phyloP scores from a whole-genome alignment of 176 grass and related monocot species.

The Musa itinerans region DNA sequence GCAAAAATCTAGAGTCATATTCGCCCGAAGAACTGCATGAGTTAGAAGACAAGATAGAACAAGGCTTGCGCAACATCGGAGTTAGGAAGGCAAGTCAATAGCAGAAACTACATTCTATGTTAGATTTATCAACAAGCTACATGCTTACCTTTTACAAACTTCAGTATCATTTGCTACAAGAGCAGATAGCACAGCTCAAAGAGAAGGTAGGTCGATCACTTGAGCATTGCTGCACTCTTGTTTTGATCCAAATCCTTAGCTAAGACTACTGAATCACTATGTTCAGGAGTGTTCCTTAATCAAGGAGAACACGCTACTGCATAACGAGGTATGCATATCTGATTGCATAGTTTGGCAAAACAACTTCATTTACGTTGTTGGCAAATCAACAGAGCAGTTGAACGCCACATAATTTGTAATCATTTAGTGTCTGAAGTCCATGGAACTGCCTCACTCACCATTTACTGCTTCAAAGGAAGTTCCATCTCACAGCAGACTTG shows the following conservation, averaged over 20 bases:
- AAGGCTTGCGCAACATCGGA: conserved; percentile 23
- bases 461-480: background rate
- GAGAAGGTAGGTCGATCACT: conserved; percentile 6
- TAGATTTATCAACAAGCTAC: background rate
- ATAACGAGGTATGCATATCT: background rate
- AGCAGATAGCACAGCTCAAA: conserved; percentile 11
- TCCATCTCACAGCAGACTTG: too few species aligned
- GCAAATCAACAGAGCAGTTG: too few species aligned
- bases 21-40: conserved; percentile 25
- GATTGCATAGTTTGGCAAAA: too few species aligned
- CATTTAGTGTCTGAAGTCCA: background rate
- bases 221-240: background rate
- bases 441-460: background rate
- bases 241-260: background rate
- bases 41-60: conserved; percentile 17
- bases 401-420: too few species aligned
- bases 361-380: too few species aligned
- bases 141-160: background rate
- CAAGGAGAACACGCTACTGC: background rate
- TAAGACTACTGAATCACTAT: background rate
- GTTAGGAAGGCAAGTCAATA: conserved; percentile 23
- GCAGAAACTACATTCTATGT: background rate
- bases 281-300: background rate
- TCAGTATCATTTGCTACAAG: conserved; percentile 4
- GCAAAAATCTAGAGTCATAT: conserved; percentile 28